Conservation (phyloP, 2,329 filamentous ascomycete species). For the Hypoxylon sp. region DNA sequence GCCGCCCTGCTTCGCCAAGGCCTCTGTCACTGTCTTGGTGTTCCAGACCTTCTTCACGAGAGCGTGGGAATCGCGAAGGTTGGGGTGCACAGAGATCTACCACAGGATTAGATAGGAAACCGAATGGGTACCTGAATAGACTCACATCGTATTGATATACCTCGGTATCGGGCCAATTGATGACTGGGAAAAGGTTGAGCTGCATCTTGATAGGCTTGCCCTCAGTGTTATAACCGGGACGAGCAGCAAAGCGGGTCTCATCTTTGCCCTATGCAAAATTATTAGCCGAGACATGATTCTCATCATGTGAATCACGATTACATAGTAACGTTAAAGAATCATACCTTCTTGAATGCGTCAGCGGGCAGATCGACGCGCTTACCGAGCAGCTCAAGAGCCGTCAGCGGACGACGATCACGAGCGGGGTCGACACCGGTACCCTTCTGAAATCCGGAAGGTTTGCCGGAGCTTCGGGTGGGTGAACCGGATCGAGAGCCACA, state of each 20-base stretch:
- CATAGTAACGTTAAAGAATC: conserved; percentile 26
- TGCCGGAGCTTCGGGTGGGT: conserved; percentile 20
- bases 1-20: conserved; percentile 64
- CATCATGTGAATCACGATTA: neutral
- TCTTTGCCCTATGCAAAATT: conserved; percentile 44
- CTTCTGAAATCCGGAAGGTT: conserved; percentile 22
- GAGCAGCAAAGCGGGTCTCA: conserved; percentile 58
- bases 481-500: conserved; percentile 37
- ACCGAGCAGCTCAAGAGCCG: conserved; percentile 55
- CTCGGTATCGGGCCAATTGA: conserved; percentile 68
- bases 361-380: conserved; percentile 71
- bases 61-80: conserved; percentile 68
- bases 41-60: conserved; percentile 84
- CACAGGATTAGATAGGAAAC: conserved; percentile 20
- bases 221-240: conserved; percentile 69
- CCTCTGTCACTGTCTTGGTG: conserved; percentile 70
- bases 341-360: conserved; percentile 66
- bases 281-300: conserved; percentile 33
- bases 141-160: conserved; percentile 90
- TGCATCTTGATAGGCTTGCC: conserved; percentile 69
- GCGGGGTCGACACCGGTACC: conserved; percentile 40
- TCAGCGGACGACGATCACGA: conserved; percentile 46
- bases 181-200: conserved; percentile 84
- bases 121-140: conserved; percentile 41
- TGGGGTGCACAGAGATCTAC: conserved; percentile 77